phyloP scores from a whole-genome alignment of 345 rosid genomes.

The Hypericum perforatum region DNA sequence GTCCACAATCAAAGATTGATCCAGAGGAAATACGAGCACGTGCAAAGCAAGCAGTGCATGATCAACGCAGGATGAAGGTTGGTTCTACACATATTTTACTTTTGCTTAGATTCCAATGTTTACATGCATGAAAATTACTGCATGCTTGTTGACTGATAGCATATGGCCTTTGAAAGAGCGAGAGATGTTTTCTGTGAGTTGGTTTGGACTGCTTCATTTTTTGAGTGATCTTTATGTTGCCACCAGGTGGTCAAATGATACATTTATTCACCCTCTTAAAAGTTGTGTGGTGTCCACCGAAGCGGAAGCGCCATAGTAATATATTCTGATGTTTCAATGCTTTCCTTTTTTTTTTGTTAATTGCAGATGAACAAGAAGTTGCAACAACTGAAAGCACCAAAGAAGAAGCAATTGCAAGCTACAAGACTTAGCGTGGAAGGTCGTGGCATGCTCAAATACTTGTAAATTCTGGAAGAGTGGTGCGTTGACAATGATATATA shows the following conservation, averaged over 20 bases:
- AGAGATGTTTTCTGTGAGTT: too few relatives aligned
- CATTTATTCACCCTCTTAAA: too few relatives aligned
- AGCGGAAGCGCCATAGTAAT: too few relatives aligned
- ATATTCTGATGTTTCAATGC: constrained; percentile 3
- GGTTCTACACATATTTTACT: background rate
- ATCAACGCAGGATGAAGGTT: constrained; percentile 93
- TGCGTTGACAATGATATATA: too few relatives aligned
- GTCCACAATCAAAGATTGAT: constrained; percentile 95
- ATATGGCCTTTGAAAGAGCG: too few relatives aligned
- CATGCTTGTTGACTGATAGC: too few relatives aligned
- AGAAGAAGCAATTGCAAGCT: constrained; percentile 88
- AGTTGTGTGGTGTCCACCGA: too few relatives aligned
- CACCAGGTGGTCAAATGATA: too few relatives aligned
- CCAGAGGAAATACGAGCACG: constrained; percentile 82
- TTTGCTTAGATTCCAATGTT: too few relatives aligned
- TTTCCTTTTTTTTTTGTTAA: background rate
- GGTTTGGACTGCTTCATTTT: too few relatives aligned
- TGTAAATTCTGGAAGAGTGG: constrained; percentile 33
- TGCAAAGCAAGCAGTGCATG: constrained; percentile 67
- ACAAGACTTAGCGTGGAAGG: constrained; percentile 91
- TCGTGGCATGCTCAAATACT: constrained; percentile 91
- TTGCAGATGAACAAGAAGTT: constrained; percentile 88
- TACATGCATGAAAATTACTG: too few relatives aligned
- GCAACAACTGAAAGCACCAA: constrained; percentile 92
- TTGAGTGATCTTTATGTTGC: too few relatives aligned